Conservation (phyloP, 441 rosid genomes). For the Populus hybrid region DNA sequence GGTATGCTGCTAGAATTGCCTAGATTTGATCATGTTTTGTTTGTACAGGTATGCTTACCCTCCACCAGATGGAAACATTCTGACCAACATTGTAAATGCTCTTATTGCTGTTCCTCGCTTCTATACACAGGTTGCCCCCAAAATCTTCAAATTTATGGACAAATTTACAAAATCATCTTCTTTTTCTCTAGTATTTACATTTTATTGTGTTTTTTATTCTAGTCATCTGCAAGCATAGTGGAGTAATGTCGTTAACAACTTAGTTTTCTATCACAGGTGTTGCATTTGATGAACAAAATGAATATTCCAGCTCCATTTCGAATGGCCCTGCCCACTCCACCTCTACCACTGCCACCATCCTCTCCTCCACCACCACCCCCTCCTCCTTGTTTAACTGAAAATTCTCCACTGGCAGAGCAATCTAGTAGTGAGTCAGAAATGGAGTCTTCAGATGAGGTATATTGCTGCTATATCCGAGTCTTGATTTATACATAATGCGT, state of each 20-base stretch:
- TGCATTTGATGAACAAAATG: constrained; percentile 99
- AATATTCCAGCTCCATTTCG: constrained; percentile 97
- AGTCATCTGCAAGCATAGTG: constrained; percentile 1
- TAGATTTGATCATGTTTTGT: constrained; percentile 2
- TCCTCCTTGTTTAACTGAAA: constrained; percentile 35
- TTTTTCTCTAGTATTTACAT: not conserved
- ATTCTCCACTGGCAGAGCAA: constrained; percentile 40
- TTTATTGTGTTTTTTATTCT: constrained; percentile 6
- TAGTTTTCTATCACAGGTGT: constrained; percentile 46
- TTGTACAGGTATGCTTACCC: constrained; percentile 94
- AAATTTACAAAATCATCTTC: constrained; percentile 1
- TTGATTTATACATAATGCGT: not conserved
- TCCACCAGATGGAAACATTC: constrained; percentile 92
- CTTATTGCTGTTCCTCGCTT: constrained; percentile 94
- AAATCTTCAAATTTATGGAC: constrained; percentile 18
- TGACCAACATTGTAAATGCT: constrained; percentile 94
- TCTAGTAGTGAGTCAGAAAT: constrained; percentile 90
- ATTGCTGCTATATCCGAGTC: constrained; percentile 2
- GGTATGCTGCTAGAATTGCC: not conserved
- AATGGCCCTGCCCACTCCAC: constrained; percentile 92
- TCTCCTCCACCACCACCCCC: constrained; percentile 47
- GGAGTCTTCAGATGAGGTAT: constrained; percentile 88
- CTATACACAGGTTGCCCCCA: constrained; percentile 75
- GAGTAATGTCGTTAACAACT: constrained; percentile 1
- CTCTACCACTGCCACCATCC: constrained; percentile 63